phyloP scores from a whole-genome alignment of 495 filamentous ascomycete species.

The Darksidea phi region DNA sequence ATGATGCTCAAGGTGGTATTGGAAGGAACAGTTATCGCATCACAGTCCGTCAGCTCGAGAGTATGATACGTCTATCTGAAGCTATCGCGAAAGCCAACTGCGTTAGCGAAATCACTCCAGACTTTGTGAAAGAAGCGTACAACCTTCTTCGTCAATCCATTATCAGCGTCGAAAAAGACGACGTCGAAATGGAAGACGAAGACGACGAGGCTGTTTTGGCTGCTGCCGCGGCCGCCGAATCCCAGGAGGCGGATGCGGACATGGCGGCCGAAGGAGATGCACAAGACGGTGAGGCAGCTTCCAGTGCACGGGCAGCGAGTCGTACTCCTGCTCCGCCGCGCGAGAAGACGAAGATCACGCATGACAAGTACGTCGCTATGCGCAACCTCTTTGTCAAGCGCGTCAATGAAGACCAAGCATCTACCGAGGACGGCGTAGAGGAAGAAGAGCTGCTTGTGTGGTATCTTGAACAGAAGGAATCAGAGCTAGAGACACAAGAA shows the following conservation, averaged over 20 bases:
- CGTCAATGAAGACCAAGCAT: conserved; percentile 72
- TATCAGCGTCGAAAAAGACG: conserved; percentile 96
- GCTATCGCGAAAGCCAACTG: conserved; percentile 97
- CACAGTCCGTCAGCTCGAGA: conserved; percentile 93
- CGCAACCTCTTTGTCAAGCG: conserved; percentile 78
- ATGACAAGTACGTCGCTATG: conserved; percentile 91
- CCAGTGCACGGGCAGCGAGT: conserved; percentile 26
- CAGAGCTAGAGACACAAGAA: conserved; percentile 74
- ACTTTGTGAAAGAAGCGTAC: conserved; percentile 87
- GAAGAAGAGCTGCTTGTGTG: conserved; percentile 80
- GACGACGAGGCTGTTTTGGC: conserved; percentile 58
- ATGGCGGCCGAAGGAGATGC: too few species aligned
- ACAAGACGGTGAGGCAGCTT: conserved; percentile 28
- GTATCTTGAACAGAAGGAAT: conserved; percentile 94
- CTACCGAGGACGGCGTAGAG: conserved; percentile 81
- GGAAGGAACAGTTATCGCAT: conserved; percentile 94
- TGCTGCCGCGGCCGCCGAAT: conserved; percentile 31
- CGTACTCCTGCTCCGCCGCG: conserved; percentile 47
- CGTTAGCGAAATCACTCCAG: conserved; percentile 81
- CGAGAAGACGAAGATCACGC: conserved; percentile 84
- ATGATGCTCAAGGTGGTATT: conserved; percentile 91
- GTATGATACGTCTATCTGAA: conserved; percentile 88
- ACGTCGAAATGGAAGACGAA: conserved; percentile 92
- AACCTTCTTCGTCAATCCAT: conserved; percentile 88
- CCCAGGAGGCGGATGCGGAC: too few species aligned